Percentiles rank a stretch among this genome's conserved stretches.
Evolutionary conservation across 306 rosid species (phyloP).

Genomic region (Cercis canadensis): DNA sequence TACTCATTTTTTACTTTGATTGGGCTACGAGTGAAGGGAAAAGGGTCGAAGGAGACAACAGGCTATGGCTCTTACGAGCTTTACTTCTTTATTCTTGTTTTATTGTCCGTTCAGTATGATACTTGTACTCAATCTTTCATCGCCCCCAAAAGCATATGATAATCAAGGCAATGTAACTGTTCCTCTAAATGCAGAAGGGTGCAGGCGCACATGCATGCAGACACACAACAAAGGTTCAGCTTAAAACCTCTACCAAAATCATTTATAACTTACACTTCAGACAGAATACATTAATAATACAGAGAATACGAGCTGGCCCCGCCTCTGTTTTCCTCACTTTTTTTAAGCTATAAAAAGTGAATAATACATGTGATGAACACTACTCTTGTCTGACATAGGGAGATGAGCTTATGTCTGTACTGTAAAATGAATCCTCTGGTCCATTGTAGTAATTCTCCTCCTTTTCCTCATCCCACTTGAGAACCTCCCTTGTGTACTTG

Average conservation of each 20-base stretch:
- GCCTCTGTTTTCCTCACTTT: conserved; percentile 35
- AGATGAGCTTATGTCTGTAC: conserved; percentile 94
- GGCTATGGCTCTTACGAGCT: too few relatives aligned
- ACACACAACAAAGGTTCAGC: conserved; percentile 33
- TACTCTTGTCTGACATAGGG: conserved; percentile 74
- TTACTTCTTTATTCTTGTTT: too few relatives aligned
- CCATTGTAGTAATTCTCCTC: conserved; percentile 78
- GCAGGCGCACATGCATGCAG: conserved; percentile 17
- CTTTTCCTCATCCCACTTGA: conserved; percentile 97
- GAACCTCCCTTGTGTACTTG: conserved; percentile 90
- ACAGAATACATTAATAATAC: conserved; percentile 38
- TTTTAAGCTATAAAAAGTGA: conserved; percentile 25
- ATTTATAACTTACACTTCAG: conserved; percentile 37
- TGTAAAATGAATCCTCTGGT: conserved; percentile 90
- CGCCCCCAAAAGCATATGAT: conserved; percentile 9
- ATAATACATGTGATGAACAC: conserved; percentile 26
- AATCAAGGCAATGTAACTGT: conserved; percentile 6
- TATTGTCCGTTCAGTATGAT: too few relatives aligned
- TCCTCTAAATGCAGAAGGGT: conserved; percentile 34
- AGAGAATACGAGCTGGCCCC: conserved; percentile 32
- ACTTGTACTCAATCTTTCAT: conserved; percentile 20
- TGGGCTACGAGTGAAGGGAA: too few relatives aligned
- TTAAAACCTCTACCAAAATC: conserved; percentile 43
- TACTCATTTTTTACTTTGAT: too few relatives aligned
- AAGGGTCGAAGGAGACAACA: too few relatives aligned